phyloP scores from a whole-genome alignment of 257 asterid species.

The Lavandula angustifolia region DNA sequence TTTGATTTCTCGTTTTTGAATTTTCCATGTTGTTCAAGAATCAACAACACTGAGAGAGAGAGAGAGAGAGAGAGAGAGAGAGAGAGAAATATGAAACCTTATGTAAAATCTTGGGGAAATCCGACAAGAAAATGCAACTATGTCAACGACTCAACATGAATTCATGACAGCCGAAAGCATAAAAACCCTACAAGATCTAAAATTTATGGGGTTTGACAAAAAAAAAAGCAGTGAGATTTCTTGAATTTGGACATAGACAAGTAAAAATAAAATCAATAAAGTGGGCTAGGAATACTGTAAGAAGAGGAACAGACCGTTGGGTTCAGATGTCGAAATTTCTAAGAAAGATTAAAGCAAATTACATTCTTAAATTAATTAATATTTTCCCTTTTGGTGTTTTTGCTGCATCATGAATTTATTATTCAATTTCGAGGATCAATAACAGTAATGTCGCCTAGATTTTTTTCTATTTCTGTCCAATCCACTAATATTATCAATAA shows the following conservation, averaged over 20 bases:
- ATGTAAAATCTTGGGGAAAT: slow-evolving; percentile 8
- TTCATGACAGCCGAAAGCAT: slow-evolving; percentile 11
- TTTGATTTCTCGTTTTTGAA: slow-evolving; percentile 30
- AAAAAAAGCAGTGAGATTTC: neutral
- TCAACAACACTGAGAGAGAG: neutral
- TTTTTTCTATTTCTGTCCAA: neutral
- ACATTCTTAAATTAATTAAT: neutral
- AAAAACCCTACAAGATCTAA: neutral
- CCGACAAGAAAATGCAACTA: slow-evolving; percentile 25
- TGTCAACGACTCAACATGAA: neutral
- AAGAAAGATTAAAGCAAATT: neutral
- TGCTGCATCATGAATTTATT: neutral
- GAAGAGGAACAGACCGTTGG: slow-evolving; percentile 24
- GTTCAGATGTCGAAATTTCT: slow-evolving; percentile 27
- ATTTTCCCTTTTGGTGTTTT: neutral
- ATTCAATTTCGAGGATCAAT: neutral
- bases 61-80: neutral
- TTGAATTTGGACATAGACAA: slow-evolving; percentile 1
- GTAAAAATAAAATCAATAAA: slow-evolving; percentile 25
- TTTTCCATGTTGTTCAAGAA: slow-evolving; percentile 29
- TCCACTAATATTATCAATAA: neutral
- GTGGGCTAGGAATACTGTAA: slow-evolving; percentile 10
- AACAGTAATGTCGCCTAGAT: neutral
- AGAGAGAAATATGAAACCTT: neutral
- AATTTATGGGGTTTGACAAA: neutral